Evolutionary conservation across 2,329 filamentous ascomycete species (phyloP).

Genomic region (Alternaria solani): DNA sequence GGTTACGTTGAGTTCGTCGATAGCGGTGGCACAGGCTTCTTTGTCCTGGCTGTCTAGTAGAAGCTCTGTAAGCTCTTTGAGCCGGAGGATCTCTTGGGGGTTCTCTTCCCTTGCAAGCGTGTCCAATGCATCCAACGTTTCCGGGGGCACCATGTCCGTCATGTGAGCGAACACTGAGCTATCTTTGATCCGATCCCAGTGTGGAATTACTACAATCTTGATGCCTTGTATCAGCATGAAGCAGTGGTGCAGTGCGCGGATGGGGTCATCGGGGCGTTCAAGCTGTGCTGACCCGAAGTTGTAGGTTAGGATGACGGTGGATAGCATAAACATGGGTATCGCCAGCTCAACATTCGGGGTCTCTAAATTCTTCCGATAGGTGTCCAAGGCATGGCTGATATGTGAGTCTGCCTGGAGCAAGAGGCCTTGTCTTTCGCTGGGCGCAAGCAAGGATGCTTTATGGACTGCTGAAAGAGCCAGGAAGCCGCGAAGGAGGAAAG

Average conservation of each 20-base stretch:
- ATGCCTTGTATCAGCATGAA: constrained; percentile 41
- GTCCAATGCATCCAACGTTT: constrained; percentile 22
- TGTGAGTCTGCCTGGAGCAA: constrained; percentile 39
- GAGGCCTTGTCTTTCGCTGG: constrained; percentile 30
- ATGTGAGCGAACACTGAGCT: constrained; percentile 27
- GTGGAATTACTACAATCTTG: constrained; percentile 33
- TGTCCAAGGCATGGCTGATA: constrained; percentile 35
- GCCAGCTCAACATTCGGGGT: constrained; percentile 29
- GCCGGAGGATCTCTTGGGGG: constrained; percentile 29
- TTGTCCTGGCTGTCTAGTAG: constrained; percentile 29
- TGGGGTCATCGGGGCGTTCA: constrained; percentile 38
- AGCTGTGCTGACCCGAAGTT: constrained; percentile 40
- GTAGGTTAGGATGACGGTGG: constrained; percentile 38
- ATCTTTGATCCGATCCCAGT: constrained; percentile 31
- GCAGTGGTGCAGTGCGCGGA: constrained; percentile 39
- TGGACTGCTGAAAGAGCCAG: constrained; percentile 42
- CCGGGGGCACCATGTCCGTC: constrained; percentile 19
- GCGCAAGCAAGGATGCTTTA: constrained; percentile 30
- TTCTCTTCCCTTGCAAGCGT: constrained; percentile 21
- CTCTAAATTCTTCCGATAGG: constrained; percentile 34
- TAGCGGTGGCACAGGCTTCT: constrained; percentile 32
- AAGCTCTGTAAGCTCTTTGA: constrained; percentile 36
- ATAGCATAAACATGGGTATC: constrained; percentile 43
- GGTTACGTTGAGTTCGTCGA: constrained; percentile 32
- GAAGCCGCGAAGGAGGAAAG: constrained; percentile 42